Evolutionary conservation across 163 green algal species (phyloP), one percentile per base, ranked within the genome.

Genomic region (Smithsoniella earleae): DNA sequence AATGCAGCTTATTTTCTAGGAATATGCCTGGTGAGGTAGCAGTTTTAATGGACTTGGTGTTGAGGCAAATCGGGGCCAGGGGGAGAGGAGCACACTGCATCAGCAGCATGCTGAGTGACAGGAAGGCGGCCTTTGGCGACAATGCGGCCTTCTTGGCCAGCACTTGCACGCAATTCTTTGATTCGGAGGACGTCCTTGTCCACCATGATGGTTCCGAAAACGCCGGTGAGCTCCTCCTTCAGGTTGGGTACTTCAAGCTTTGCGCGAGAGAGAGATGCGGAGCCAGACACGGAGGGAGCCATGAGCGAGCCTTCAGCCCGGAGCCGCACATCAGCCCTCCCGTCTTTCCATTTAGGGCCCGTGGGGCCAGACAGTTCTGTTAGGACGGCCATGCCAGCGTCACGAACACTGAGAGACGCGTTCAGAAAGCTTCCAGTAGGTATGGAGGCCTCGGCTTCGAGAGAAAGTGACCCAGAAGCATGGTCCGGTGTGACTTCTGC

Each of bases 381-480:
- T 18, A 69, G 58, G 13, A 69, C 58, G 5, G 58, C 20, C 8
- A 69, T 30, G 20, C 58, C 58, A 13, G 58, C 58, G 58, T 69
- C 58, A 16, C 58, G 58, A 5, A 69, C 58, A 18, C 30, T 69
- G 6, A 69, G 58, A 1, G 58, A 69, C 3, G n/a, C 58, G 25
- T 69, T 36, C 27, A 69, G 58, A 31, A 30, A 18, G 58, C 27
- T 43, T 1, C 58, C 58, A 31, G 31, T n/a, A 30, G 58, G 58
- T n/a, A 69, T 33, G 0, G 1, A n/a, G 3, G 58, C 58, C 25
- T 69, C 58, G 16, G 58, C 58, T 8, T 30, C 58, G 6, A 69
- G 58, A 30, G 58, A 30, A 31, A 69, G 16, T 16, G 58, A 69
- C 25, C 58, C 58, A 16, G 58, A 69, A 30, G 58, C 58, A 18